Conservation (phyloP, 345 rosid species). For the Bruguiera gymnorhiza region DNA sequence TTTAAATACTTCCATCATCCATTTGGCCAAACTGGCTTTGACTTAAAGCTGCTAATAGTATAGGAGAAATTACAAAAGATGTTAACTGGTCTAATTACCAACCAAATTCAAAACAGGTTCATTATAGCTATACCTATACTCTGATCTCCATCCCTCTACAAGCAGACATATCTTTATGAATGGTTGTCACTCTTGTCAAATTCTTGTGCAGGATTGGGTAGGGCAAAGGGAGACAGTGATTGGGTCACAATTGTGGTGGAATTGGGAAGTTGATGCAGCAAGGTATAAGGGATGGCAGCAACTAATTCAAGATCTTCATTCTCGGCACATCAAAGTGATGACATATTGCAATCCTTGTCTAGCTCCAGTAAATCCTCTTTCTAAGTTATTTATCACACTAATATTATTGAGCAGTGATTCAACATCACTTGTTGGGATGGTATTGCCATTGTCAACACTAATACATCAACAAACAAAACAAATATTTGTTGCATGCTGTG, state of each 20-base stretch:
- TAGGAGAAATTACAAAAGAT: background rate
- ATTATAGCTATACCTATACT: too few relatives aligned
- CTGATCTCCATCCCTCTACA: too few relatives aligned
- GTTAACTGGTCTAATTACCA: background rate
- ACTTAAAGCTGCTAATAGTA: background rate
- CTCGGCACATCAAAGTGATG: conserved; percentile 56
- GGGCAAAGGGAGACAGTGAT: conserved; percentile 60
- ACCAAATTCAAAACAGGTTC: background rate
- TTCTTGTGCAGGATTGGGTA: conserved; percentile 60
- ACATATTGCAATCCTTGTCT: conserved; percentile 79
- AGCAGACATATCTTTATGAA: background rate
- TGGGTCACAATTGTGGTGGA: conserved; percentile 79
- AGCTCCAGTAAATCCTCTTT: conserved; percentile 49
- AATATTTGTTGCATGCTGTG: background rate
- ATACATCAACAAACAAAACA: too few relatives aligned
- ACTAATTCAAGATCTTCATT: conserved; percentile 43
- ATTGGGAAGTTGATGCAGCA: conserved; percentile 63
- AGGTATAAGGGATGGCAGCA: conserved; percentile 58
- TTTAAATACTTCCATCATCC: too few relatives aligned
- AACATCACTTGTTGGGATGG: background rate
- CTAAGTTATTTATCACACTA: background rate
- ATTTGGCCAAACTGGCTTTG: background rate
- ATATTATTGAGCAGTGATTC: background rate
- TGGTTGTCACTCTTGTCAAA: background rate
- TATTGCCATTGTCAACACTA: background rate